phyloP scores from a whole-genome alignment of 139 green algal species.

The Parachlorella kessleri region DNA sequence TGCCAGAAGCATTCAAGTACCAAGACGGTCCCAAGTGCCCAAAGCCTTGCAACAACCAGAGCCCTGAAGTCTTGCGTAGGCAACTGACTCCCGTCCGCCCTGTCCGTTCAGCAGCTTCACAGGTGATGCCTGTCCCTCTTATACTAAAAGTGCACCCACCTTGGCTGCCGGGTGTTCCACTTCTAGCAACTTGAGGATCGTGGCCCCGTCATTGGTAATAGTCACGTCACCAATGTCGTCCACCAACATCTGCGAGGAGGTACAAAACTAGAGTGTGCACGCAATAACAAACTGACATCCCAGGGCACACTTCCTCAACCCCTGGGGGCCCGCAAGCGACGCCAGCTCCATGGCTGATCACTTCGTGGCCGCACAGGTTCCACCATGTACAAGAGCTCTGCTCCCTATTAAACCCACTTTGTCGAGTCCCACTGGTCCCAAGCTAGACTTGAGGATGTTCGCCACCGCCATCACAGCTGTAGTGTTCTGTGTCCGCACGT shows the following conservation, averaged over 20 bases:
- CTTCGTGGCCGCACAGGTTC: not conserved
- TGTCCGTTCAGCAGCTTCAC: too few relatives aligned
- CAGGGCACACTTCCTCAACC: too few relatives aligned
- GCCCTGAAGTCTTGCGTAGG: too few relatives aligned
- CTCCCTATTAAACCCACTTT: constrained; percentile 80
- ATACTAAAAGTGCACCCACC: too few relatives aligned
- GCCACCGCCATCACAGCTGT: constrained; percentile 92
- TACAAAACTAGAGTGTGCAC: too few relatives aligned
- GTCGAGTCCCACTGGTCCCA: constrained; percentile 97
- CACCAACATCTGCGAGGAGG: constrained; percentile 99
- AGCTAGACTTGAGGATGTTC: constrained; percentile 97
- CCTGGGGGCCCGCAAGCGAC: not conserved
- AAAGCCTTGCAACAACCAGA: too few relatives aligned
- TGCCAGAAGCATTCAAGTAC: too few relatives aligned
- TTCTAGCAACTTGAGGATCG: constrained; percentile 98
- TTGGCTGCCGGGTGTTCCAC: constrained; percentile 99
- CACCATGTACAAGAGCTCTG: not conserved
- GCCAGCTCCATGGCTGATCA: not conserved
- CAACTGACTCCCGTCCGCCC: too few relatives aligned
- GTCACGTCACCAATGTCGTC: constrained; percentile 99
- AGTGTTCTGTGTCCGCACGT: constrained; percentile 94
- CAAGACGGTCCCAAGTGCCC: too few relatives aligned
- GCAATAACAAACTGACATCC: too few relatives aligned
- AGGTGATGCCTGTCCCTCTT: too few relatives aligned
- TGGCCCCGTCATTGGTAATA: constrained; percentile 99